Evolutionary conservation across 805 yeast species (phyloP), one percentile per base, ranked within the genome.

Genomic region (Kluyveromyces nonfermentans): DNA sequence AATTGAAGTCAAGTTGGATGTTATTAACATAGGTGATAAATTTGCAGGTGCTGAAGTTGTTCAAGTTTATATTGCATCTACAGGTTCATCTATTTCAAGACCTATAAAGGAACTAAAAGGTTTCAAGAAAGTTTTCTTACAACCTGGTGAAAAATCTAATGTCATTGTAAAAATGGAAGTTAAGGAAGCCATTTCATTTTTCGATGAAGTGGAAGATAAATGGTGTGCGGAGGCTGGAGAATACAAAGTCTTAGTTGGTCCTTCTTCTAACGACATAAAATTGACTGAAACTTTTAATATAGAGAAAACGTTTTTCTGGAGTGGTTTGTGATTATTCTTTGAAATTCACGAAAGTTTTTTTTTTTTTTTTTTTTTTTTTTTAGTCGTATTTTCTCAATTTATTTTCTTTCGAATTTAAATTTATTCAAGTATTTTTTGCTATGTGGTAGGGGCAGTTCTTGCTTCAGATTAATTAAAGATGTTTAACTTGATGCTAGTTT

Each of bases 71-170:
- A 55, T 79, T 45, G 50, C 63, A 34, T 68, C 64, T 40, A 55
- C 55, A 22, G 42, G 55, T 12, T 65, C 66, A 25, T 56, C 51
- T 38, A 55, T 59, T 28, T 67, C 67, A 41, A 70, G 84, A 54
- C 81, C 84, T 9, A 56, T 67, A 19, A 79, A 78, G 60, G 84
- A 80, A 53, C 66, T 80, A 57, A 78, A 75, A 58, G 81, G 73
- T 21, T 79, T 75, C 54, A 70, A 62, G 15, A 78, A 80, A 60
- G 71, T 74, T 7, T 55, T 47, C 33, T 52, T 79, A 46, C 52
- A 60, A 39, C 63, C 78, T 4, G 78, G 78, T 7, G 72, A 70
- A 49, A 44, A 66, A 8, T 59, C 60, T 43, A 53, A 59, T 1
- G 75, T 71, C 16, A 46, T 51, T 1, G 50, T 77, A 28, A 50